Evolutionary conservation across 129 eudicot species (phyloP).

Genomic region (Ambrosia trifida): DNA sequence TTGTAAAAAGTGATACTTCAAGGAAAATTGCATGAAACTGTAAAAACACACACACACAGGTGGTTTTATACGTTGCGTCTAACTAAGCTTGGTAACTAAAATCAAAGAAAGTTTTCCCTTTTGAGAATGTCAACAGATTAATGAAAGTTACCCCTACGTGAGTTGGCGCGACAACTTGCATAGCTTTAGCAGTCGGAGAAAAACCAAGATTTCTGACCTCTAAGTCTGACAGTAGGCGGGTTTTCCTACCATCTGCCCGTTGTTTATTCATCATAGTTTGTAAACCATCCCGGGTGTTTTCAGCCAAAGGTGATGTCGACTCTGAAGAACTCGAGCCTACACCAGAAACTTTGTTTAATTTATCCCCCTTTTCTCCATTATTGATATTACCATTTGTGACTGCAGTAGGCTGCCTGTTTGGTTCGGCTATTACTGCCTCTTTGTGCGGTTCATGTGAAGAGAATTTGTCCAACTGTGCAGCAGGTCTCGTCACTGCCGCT

Average conservation of each 20-base stretch:
- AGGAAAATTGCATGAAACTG: background rate
- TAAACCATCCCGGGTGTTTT: slow-evolving; percentile 42
- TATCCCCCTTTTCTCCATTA: slow-evolving; percentile 21
- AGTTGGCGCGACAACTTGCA: slow-evolving; percentile 26
- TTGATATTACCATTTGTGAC: slow-evolving; percentile 27
- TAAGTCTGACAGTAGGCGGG: slow-evolving; percentile 18
- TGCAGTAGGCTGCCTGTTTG: slow-evolving; percentile 19
- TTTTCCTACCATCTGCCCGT: slow-evolving; percentile 29
- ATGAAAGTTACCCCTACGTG: slow-evolving; percentile 40
- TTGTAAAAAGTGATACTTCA: background rate
- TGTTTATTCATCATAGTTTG: slow-evolving; percentile 33
- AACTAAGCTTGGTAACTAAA: background rate
- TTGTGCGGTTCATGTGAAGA: slow-evolving; percentile 16
- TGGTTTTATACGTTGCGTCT: background rate
- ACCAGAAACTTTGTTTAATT: slow-evolving; percentile 34
- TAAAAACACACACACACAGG: too few species aligned
- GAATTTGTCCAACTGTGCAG: slow-evolving; percentile 31
- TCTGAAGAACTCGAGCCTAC: slow-evolving; percentile 45
- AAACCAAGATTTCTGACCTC: slow-evolving; percentile 23
- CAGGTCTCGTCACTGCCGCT: too few species aligned
- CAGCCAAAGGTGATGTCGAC: slow-evolving; percentile 49
- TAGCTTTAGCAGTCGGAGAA: slow-evolving; percentile 32
- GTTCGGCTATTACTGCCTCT: slow-evolving; percentile 27
- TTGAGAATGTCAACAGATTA: background rate
- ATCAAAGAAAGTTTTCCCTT: background rate